A percentile compares a stretch with the other conserved stretches of the same genome.
Conservation (phyloP, 441 rosid species). For the Capsella rubella region DNA sequence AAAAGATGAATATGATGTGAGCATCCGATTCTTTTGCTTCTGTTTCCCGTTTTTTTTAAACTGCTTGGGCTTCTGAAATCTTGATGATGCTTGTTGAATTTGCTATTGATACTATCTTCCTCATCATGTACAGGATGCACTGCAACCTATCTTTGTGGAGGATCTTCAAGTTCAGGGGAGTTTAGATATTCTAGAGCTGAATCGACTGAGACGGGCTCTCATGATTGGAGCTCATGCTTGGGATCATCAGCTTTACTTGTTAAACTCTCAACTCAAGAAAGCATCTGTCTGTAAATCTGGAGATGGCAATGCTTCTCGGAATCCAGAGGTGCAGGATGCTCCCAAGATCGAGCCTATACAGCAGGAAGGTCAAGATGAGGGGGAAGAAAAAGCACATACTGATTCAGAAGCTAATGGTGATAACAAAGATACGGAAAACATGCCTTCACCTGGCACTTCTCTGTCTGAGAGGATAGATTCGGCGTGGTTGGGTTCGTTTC, state of each 20-base stretch:
- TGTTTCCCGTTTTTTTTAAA: background rate
- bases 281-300: conserved; percentile 48
- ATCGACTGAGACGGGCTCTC: conserved; percentile 69
- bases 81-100: conserved; percentile 28
- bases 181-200: conserved; percentile 82
- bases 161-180: conserved; percentile 48
- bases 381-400: conserved; percentile 52
- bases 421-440: conserved; percentile 34
- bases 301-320: conserved; percentile 45
- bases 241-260: conserved; percentile 73
- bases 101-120: conserved; percentile 20
- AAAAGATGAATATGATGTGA: conserved; percentile 71
- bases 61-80: background rate
- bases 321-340: conserved; percentile 46
- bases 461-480: conserved; percentile 92
- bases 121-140: conserved; percentile 57
- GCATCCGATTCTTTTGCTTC: conserved; percentile 42
- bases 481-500: conserved; percentile 91
- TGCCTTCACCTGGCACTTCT: conserved; percentile 59
- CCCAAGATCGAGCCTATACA: conserved; percentile 40
- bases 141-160: conserved; percentile 58
- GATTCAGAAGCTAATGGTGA: conserved; percentile 52
- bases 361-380: conserved; percentile 43
- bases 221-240: conserved; percentile 77
- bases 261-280: conserved; percentile 66